Evolutionary conservation across 495 filamentous ascomycete species (phyloP).

Genomic region (Aspergillus conjunctus): DNA sequence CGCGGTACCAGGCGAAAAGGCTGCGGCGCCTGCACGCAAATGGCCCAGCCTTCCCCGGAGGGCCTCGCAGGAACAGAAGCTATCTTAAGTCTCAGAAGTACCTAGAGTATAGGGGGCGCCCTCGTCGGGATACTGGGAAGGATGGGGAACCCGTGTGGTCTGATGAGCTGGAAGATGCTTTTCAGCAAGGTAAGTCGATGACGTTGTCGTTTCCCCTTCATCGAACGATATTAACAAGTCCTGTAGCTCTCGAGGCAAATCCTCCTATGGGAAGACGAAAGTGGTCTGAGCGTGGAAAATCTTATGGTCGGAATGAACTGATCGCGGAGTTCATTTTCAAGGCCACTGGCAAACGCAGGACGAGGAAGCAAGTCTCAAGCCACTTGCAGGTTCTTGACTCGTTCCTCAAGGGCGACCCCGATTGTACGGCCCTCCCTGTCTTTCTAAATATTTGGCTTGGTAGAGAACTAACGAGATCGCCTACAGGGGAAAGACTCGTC

Average conservation of each 20-base stretch:
- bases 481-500: slow-evolving; percentile 48
- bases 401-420: slow-evolving; percentile 65
- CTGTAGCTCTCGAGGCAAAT: slow-evolving; percentile 73
- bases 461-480: not conserved
- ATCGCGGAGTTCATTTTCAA: slow-evolving; percentile 80
- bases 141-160: slow-evolving; percentile 73
- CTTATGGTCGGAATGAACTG: slow-evolving; percentile 86
- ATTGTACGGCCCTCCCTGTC: slow-evolving; percentile 36
- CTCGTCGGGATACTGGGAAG: slow-evolving; percentile 58
- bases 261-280: slow-evolving; percentile 83
- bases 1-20: slow-evolving; percentile 42
- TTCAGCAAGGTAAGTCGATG: slow-evolving; percentile 74
- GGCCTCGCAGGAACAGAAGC: slow-evolving; percentile 40
- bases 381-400: slow-evolving; percentile 96
- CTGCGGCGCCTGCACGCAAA: slow-evolving; percentile 44
- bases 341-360: slow-evolving; percentile 64
- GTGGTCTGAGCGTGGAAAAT: slow-evolving; percentile 68
- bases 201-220: not conserved
- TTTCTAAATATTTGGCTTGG: not conserved
- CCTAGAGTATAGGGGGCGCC: slow-evolving; percentile 68
- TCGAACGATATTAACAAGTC: slow-evolving; percentile 3
- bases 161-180: slow-evolving; percentile 79
- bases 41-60: slow-evolving; percentile 30
- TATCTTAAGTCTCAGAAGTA: slow-evolving; percentile 54
- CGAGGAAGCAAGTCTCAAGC: slow-evolving; percentile 90